Conservation (phyloP, 2,329 filamentous ascomycete genomes). For the Cytospora schulzeri region DNA sequence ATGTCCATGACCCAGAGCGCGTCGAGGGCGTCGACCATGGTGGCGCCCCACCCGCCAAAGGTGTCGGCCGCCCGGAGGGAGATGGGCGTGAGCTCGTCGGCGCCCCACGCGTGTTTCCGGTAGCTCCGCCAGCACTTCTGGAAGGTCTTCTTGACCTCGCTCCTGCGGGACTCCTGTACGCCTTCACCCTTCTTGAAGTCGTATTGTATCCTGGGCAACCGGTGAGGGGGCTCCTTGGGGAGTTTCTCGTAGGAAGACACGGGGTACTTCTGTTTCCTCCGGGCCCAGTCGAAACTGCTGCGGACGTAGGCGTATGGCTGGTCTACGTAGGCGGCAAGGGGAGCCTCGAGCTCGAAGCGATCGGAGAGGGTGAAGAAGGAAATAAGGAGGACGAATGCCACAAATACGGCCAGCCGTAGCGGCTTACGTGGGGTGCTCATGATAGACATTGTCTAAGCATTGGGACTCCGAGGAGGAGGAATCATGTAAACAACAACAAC, state of each 20-base stretch:
- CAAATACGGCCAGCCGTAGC: slow-evolving; percentile 18
- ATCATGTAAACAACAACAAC: not conserved
- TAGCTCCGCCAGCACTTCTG: slow-evolving; percentile 55
- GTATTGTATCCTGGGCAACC: slow-evolving; percentile 48
- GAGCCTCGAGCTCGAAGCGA: slow-evolving; percentile 28
- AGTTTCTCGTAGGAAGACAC: slow-evolving; percentile 31
- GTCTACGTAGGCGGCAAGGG: slow-evolving; percentile 10
- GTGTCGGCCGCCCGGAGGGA: slow-evolving; percentile 48
- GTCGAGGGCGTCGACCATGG: slow-evolving; percentile 61
- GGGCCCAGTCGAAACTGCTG: slow-evolving; percentile 37
- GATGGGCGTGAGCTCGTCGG: slow-evolving; percentile 57
- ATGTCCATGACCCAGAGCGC: slow-evolving; percentile 63
- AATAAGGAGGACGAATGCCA: slow-evolving; percentile 23
- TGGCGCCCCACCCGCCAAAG: slow-evolving; percentile 60
- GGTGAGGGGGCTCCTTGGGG: slow-evolving; percentile 39
- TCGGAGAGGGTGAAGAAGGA: slow-evolving; percentile 28
- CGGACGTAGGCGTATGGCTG: slow-evolving; percentile 30
- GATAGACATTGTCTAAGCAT: slow-evolving; percentile 22
- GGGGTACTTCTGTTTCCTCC: slow-evolving; percentile 31
- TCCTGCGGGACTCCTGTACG: slow-evolving; percentile 39
- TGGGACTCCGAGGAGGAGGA: slow-evolving; percentile 8
- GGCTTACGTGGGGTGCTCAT: slow-evolving; percentile 21
- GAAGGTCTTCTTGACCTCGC: slow-evolving; percentile 44
- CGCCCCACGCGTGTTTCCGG: slow-evolving; percentile 56
- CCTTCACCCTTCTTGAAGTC: slow-evolving; percentile 34